phyloP scores from a whole-genome alignment of 768 basidiomycete species.

The Cantharellus cinnabarinus region DNA sequence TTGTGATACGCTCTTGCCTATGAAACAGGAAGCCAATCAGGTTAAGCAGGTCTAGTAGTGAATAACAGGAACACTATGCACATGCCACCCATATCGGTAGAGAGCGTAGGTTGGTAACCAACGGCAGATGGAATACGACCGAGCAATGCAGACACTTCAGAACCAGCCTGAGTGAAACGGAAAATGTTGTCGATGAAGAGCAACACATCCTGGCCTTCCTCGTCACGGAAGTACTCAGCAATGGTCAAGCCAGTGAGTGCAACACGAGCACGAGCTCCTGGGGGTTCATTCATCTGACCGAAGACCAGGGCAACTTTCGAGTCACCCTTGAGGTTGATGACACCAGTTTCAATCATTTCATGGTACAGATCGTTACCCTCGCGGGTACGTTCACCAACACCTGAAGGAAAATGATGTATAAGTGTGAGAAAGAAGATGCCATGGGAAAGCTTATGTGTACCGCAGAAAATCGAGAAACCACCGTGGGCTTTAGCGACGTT shows the following conservation, averaged over 20 bases:
- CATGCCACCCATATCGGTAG: slow-evolving; percentile 99
- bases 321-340: slow-evolving; percentile 99
- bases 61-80: slow-evolving; percentile 20
- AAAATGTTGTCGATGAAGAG: slow-evolving; percentile 99
- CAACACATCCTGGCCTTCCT: slow-evolving; percentile 99
- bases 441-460: slow-evolving; percentile 22
- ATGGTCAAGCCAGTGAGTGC: slow-evolving; percentile 98
- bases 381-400: slow-evolving; percentile 99
- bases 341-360: slow-evolving; percentile 99
- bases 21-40: neutral
- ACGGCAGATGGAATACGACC: slow-evolving; percentile 99
- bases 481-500: slow-evolving; percentile 99
- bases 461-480: slow-evolving; percentile 99
- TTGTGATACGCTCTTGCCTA: slow-evolving; percentile 99
- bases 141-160: slow-evolving; percentile 96
- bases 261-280: slow-evolving; percentile 99
- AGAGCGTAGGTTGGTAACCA: slow-evolving; percentile 99
- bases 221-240: slow-evolving; percentile 99
- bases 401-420: slow-evolving; percentile 18
- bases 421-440: neutral
- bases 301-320: slow-evolving; percentile 99
- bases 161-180: slow-evolving; percentile 99
- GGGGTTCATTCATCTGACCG: slow-evolving; percentile 99
- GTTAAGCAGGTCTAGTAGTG: neutral
- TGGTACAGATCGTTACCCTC: slow-evolving; percentile 99